A percentile compares a stretch with the other conserved stretches of the same genome.
Evolutionary conservation across 2,329 filamentous ascomycete genomes (phyloP).

Genomic region (Aspergillus sp.): DNA sequence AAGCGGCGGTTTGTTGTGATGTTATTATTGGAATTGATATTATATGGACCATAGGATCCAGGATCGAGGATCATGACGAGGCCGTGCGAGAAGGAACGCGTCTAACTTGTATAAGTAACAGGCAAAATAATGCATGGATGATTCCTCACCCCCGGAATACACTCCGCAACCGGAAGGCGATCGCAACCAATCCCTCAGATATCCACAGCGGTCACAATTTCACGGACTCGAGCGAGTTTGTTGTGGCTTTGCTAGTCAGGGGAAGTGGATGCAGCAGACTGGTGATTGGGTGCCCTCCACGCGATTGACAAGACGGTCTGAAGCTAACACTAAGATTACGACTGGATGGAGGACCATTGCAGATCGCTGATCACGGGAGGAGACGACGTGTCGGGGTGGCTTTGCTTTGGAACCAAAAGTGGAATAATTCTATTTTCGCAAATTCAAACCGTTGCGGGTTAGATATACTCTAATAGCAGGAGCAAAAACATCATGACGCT

Average conservation of each 20-base stretch:
- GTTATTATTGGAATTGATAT: no score
- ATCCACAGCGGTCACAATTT: background rate
- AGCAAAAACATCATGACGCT: conserved; percentile 5
- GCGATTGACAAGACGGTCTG: background rate
- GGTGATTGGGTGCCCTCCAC: background rate
- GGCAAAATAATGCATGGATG: no score
- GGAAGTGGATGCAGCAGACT: background rate
- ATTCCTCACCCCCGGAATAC: no score
- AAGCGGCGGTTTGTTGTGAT: no score
- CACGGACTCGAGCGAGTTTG: background rate
- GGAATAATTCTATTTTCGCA: background rate
- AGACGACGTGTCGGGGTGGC: background rate
- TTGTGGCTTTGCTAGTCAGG: background rate
- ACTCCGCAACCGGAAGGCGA: background rate
- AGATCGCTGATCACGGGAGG: background rate
- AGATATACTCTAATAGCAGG: no score
- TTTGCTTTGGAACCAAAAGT: background rate
- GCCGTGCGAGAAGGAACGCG: no score
- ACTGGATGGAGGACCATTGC: no score
- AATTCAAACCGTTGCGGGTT: no score
- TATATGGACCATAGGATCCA: no score
- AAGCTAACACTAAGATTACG: background rate
- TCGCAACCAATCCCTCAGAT: background rate
- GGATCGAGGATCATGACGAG: no score
- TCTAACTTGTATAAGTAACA: no score